phyloP scores from a whole-genome alignment of 2,329 filamentous ascomycete species.

The Tolypocladium pustulatum region DNA sequence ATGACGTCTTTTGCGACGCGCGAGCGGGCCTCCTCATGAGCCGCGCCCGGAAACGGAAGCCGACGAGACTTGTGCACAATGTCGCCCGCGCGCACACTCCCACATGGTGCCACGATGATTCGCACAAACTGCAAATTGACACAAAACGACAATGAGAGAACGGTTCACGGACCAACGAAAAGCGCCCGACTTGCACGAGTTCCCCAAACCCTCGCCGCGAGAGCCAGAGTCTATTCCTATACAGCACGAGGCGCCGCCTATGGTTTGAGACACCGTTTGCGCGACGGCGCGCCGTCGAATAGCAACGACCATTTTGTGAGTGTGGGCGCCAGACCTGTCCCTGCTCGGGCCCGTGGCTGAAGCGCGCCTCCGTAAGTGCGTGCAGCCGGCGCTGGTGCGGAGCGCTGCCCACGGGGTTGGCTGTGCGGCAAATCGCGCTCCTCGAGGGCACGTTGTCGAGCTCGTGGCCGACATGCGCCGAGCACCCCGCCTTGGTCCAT shows the following conservation, averaged over 20 bases:
- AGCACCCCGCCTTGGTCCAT: slow-evolving; percentile 2
- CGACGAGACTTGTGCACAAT: neutral
- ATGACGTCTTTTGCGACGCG: neutral
- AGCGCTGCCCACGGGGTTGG: neutral
- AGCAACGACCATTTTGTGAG: slow-evolving; percentile 2
- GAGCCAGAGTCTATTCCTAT: neutral
- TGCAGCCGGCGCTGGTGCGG: neutral
- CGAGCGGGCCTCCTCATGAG: neutral
- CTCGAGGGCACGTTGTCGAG: slow-evolving; percentile 12
- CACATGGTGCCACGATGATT: neutral
- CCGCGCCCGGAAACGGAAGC: neutral
- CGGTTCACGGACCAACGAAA: neutral
- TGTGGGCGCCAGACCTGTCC: slow-evolving; percentile 7
- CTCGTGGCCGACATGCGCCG: slow-evolving; percentile 14
- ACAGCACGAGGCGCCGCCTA: neutral
- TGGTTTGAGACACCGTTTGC: neutral
- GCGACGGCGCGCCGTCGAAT: slow-evolving; percentile 2
- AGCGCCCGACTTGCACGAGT: neutral
- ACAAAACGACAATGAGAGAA: neutral
- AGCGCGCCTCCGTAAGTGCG: neutral
- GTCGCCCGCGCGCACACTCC: too few relatives aligned
- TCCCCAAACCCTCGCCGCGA: neutral
- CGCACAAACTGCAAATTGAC: neutral
- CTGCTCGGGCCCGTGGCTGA: neutral
- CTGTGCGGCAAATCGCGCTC: neutral